Evolutionary conservation across 169 alveolate genomes (phyloP), one percentile per base, ranked within the genome.

Genomic region (Cystoisospora suis): DNA sequence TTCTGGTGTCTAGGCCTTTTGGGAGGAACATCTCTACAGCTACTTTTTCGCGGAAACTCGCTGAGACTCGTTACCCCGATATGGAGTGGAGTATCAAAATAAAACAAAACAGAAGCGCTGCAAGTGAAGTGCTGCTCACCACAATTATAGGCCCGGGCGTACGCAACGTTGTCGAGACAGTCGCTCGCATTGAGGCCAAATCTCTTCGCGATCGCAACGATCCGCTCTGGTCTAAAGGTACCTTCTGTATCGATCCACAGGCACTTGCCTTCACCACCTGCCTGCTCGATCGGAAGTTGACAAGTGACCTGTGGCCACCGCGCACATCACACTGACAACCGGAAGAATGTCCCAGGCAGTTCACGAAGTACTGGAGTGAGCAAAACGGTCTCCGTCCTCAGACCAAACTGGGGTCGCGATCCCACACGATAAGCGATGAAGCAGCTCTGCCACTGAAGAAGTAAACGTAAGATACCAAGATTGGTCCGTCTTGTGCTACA

Each of bases 221-320:
- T 96, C 87, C 99, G 96, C 89, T 98, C 99, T 40, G 99, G 99
- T 42, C 99, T 96, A 94, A 99, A 99, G 46, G 99, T 98, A 65
- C 99, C 99, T 93, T 99, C 99, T 23, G 99, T 98, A 93, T 99
- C 99, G 45, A 99, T 98, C 98, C 99, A 99, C 92, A 98, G 93
- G 46, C 99, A 99, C 94, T 98, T 99, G 38, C 96, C 98, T 59
- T 99, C 99, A 4, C 99, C 99, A 15, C 99, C 99, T 65, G 97
- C 96, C 86, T 96, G 96, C 90, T 97, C 98, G 38, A 96, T 97
- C 17, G 99, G 99, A 59, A 98, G 92, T 93, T 98, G 98, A 85
- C 98, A 95, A 32, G 97, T 88, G 61, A 94, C 94, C 94, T 96
- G 93, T n/a, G 17, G 27, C 38, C 29, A 87, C 5, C n/a, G n/a